Evolutionary conservation across 306 rosid genomes (phyloP).

Genomic region (Inga leiocalycina): DNA sequence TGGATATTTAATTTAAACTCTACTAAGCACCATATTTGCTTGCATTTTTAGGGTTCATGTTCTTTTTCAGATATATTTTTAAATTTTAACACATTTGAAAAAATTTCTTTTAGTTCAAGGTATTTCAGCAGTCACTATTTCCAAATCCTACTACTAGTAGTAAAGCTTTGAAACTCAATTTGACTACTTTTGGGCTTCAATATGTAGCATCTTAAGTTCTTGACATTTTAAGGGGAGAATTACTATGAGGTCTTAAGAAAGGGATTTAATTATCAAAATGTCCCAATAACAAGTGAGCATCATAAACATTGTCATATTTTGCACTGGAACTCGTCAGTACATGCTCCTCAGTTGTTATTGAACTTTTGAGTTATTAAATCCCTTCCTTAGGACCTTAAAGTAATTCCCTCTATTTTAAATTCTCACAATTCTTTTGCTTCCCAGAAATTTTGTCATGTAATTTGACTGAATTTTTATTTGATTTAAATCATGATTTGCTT

Average conservation of each 20-base stretch:
- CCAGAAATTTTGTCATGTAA: background rate
- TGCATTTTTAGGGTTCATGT: constrained; percentile 1
- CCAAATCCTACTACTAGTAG: background rate
- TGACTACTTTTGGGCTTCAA: background rate
- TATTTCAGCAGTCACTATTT: background rate
- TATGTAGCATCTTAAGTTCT: background rate
- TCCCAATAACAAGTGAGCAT: too few relatives aligned
- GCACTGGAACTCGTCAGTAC: too few relatives aligned
- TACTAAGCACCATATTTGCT: background rate
- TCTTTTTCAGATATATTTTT: background rate
- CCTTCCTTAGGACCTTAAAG: too few relatives aligned
- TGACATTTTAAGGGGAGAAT: background rate
- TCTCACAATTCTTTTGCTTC: background rate
- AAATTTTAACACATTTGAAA: background rate
- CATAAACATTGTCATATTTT: too few relatives aligned
- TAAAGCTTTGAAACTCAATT: background rate
- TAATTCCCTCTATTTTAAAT: background rate
- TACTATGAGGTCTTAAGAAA: too few relatives aligned
- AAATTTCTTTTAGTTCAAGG: background rate
- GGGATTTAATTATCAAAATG: too few relatives aligned
- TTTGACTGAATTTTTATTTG: background rate
- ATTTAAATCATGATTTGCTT: constrained; percentile 15
- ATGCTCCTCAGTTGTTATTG: too few relatives aligned
- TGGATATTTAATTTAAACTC: background rate
- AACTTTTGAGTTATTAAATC: too few relatives aligned